Percentiles rank a stretch among this genome's conserved stretches.
These are phyloP conservation scores for Monilinia fructigena DNA, from an alignment of 2,329 filamentous ascomycete genomes.

Conservation along the genomic window DNA sequence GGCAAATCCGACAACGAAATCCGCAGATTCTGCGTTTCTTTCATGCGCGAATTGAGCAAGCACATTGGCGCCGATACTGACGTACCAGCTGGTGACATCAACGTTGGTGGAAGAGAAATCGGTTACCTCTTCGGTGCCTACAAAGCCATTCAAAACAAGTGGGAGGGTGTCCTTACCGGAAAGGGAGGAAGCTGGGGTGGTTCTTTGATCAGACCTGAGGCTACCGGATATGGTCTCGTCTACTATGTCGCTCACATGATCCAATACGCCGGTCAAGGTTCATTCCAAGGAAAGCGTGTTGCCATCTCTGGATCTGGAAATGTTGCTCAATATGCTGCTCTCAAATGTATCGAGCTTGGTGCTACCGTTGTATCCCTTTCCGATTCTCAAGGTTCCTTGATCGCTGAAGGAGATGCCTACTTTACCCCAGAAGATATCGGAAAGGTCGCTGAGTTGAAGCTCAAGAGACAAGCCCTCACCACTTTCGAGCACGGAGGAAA, in stretches of 20 bases:
- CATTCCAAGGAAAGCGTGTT: conserved; percentile 86
- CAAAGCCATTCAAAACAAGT: conserved; percentile 81
- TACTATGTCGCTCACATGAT: conserved; percentile 99
- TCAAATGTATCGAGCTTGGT: conserved; percentile 95
- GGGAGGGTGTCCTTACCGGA: conserved; percentile 94
- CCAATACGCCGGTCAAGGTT: conserved; percentile 80
- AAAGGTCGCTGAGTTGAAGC: conserved; percentile 80
- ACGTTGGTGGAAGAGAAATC: conserved; percentile 87
- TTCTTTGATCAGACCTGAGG: conserved; percentile 90
- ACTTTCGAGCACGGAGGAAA: conserved; percentile 63
- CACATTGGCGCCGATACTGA: conserved; percentile 97
- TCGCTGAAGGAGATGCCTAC: conserved; percentile 67
- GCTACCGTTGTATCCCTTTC: conserved; percentile 89
- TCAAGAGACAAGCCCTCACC: conserved; percentile 78
- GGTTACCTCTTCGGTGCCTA: conserved; percentile 95
- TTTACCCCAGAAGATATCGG: conserved; percentile 80
- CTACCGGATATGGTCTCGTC: conserved; percentile 92
- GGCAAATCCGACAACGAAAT: conserved; percentile 97
- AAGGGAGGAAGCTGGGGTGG: conserved; percentile 95
- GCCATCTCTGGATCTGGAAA: conserved; percentile 97
- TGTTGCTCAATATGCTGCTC: conserved; percentile 94
- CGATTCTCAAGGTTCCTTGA: conserved; percentile 82
- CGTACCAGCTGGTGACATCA: conserved; percentile 95
- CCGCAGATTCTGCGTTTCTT: conserved; percentile 90
- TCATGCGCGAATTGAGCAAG: conserved; percentile 93